Conservation (phyloP, 495 filamentous ascomycete species). For the Penicillium coprophilum region DNA sequence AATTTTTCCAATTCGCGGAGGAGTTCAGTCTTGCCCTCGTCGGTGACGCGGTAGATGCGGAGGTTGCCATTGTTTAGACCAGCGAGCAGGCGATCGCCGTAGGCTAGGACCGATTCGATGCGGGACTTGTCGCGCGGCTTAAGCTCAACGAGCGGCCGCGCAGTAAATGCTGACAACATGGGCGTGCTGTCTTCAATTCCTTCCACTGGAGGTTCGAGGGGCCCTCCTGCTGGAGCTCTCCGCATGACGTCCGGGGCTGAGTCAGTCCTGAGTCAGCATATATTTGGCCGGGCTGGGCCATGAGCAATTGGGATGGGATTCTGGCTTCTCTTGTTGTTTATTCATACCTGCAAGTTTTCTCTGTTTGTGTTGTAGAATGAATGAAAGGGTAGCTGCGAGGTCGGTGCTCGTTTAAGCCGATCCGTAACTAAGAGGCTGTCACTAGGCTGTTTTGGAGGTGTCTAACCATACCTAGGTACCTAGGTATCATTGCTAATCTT, state of each 20-base stretch:
- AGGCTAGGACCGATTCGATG: conserved; percentile 91
- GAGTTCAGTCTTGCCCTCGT: conserved; percentile 68
- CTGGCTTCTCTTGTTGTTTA: background rate
- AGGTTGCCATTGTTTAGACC: conserved; percentile 87
- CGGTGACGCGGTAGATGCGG: conserved; percentile 87
- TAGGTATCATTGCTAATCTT: background rate
- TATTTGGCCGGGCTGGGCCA: background rate
- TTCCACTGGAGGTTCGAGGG: conserved; percentile 9
- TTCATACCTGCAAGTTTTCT: background rate
- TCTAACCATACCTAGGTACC: no score
- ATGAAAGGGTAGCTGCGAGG: background rate
- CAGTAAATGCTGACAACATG: conserved; percentile 98
- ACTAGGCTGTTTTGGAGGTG: background rate
- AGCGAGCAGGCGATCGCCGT: conserved; percentile 87
- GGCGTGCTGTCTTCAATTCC: conserved; percentile 27
- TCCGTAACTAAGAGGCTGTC: background rate
- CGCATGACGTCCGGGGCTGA: conserved; percentile 18
- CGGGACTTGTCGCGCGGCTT: conserved; percentile 89
- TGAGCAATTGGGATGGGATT: background rate
- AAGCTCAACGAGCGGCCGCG: conserved; percentile 94
- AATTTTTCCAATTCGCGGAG: conserved; percentile 93
- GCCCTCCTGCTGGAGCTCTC: conserved; percentile 12
- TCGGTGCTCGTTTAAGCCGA: background rate
- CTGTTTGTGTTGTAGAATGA: no score
- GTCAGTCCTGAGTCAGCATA: conserved; percentile 10